Evolutionary conservation across 352 stramenopile genomes (phyloP).

Genomic region (Globisporangium nodosum): DNA sequence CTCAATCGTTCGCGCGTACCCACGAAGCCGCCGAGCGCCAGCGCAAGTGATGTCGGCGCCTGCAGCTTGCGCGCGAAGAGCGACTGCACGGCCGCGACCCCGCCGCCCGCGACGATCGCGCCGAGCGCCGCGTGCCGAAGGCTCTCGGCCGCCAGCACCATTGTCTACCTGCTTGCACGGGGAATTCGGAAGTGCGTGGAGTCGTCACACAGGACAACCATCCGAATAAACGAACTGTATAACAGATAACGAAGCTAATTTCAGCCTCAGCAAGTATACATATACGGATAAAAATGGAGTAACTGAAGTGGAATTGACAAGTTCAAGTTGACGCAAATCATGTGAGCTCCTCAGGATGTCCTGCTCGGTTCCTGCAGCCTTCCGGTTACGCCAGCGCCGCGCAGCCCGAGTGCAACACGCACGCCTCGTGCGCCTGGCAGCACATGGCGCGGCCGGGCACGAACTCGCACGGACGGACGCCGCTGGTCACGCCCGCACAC

Average conservation of each 20-base stretch:
- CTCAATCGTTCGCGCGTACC: slow-evolving; percentile 13
- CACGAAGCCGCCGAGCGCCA: slow-evolving; percentile 50
- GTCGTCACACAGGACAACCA: no score
- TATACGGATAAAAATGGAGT: no score
- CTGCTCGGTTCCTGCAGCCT: not conserved
- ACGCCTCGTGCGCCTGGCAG: slow-evolving; percentile 62
- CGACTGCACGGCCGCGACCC: slow-evolving; percentile 26
- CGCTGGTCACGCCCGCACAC: slow-evolving; percentile 24
- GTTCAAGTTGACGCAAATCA: not conserved
- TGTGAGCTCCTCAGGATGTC: not conserved
- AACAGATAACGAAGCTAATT: no score
- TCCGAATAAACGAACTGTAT: no score
- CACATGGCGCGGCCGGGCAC: slow-evolving; percentile 62
- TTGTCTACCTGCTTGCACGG: not conserved
- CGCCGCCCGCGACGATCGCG: slow-evolving; percentile 26
- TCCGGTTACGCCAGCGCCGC: slow-evolving; percentile 21
- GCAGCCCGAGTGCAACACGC: slow-evolving; percentile 56
- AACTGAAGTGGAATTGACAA: no score
- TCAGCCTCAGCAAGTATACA: no score
- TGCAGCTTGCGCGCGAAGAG: slow-evolving; percentile 33
- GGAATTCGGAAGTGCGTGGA: not conserved
- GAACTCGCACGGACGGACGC: slow-evolving; percentile 60
- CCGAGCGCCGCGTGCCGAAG: slow-evolving; percentile 34
- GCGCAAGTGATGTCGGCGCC: slow-evolving; percentile 37
- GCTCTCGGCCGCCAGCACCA: slow-evolving; percentile 21